Evolutionary conservation across 2,329 filamentous ascomycete species (phyloP), one percentile per base, ranked within the genome.

Genomic region (Xylaria sp.): DNA sequence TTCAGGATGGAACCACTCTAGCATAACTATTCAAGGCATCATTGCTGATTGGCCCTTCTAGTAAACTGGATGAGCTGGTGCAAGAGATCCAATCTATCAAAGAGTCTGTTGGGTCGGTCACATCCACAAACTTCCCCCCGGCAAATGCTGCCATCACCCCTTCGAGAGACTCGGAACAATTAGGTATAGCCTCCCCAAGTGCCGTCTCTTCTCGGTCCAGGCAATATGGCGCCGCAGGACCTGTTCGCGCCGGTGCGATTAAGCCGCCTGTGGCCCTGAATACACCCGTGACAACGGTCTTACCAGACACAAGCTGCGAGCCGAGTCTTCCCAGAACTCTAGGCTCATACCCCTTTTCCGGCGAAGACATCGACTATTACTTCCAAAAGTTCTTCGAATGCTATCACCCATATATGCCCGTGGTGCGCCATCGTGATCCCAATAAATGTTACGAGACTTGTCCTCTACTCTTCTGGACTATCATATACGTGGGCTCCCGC

Each of bases 21-120:
- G 37, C 23, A 54, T 55, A 37, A 23, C 48, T 57, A 34, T 39
- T 64, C 41, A 56, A 48, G 8, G 15, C 23, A 52, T 9, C 8
- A 23, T 51, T 31, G 25, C 69, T 72, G 12, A 74, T 63, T 39
- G n/a, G 2, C 23, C 44, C 51, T n/a, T 60, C 57, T 65, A 88
- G 86, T 73, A 88, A 88, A 74, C 79, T 88, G 2, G 86, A 88
- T 71, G 83, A 86, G 69, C 79, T 88, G 4, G 86, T 85, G 60
- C 83, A 85, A 69, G 86, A 88, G 74, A 82, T 88, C n/a, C 83
- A 81, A 70, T 85, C 79, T 74, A 87, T 88, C 73, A 87, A 87
- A 73, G 82, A 87, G 71, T 84, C 82, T 54, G 86, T 88, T 51
- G 79, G 76, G 56, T 73, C 73, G 37, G 60, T 55, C 59, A 69